A percentile compares a stretch with the other conserved stretches of the same genome.
Conservation (phyloP, 768 basidiomycete species). For the Trametes cinnabarina region DNA sequence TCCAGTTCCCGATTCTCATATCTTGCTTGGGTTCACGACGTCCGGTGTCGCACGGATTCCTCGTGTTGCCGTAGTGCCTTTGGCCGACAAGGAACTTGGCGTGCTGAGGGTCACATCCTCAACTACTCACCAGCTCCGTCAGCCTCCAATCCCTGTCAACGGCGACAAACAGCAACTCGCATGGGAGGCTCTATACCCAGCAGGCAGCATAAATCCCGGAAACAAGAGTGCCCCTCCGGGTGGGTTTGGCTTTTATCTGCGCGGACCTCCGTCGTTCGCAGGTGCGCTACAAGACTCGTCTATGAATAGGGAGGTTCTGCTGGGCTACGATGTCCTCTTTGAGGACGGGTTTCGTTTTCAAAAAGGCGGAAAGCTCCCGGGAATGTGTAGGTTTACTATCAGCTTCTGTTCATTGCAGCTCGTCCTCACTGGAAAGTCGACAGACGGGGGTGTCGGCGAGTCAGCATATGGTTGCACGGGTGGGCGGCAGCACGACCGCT, state of each 20-base stretch:
- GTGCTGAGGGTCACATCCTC: slow-evolving; percentile 46
- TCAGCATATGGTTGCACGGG: slow-evolving; percentile 66
- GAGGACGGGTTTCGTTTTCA: slow-evolving; percentile 61
- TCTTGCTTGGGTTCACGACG: slow-evolving; percentile 43
- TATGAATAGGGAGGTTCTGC: slow-evolving; percentile 42
- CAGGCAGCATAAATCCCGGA: slow-evolving; percentile 59
- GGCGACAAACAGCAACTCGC: slow-evolving; percentile 29
- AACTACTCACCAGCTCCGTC: slow-evolving; percentile 34
- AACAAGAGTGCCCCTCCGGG: slow-evolving; percentile 45
- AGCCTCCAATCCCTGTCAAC: slow-evolving; percentile 26
- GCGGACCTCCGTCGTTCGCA: slow-evolving; percentile 48
- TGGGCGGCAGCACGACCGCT: slow-evolving; percentile 59
- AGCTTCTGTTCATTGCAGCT: not conserved
- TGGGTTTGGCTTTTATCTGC: slow-evolving; percentile 70
- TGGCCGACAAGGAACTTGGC: slow-evolving; percentile 45
- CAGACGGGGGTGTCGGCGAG: slow-evolving; percentile 57
- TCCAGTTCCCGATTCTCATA: slow-evolving; percentile 10
- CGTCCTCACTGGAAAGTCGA: not conserved
- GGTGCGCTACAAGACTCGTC: slow-evolving; percentile 29
- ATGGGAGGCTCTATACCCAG: slow-evolving; percentile 63
- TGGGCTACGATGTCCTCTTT: slow-evolving; percentile 69
- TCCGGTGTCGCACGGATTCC: slow-evolving; percentile 26
- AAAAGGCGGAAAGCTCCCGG: slow-evolving; percentile 78
- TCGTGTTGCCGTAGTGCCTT: slow-evolving; percentile 28
- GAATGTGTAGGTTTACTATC: slow-evolving; percentile 51